Base-by-base conservation (phyloP, 2,329 filamentous ascomycete species). In the Hymenoscyphus linearis region DNA sequence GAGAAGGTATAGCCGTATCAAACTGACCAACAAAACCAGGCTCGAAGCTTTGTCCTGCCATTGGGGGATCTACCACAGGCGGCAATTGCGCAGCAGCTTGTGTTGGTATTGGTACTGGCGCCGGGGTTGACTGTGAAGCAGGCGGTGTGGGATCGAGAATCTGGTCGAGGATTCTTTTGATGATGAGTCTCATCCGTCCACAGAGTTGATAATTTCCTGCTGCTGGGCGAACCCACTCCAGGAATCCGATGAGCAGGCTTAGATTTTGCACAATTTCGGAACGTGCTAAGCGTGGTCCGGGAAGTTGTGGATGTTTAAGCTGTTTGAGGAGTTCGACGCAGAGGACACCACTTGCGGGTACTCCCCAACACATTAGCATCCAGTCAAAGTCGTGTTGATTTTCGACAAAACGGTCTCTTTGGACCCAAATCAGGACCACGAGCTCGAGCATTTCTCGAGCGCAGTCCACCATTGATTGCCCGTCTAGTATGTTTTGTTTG, bases 211-310 rank as follows among this genome's bases (percentile, higher is more conserved):
- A 77, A 35, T 82, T 82, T 1, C 80, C 78, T 0, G 78, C 78
- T 1, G 75, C 74, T 0, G 79, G 78, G 3, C 74, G 73, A 1
- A 82, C 74, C 80, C 80, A 82, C 57, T 80, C 78, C 12, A 82
- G 73, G 59, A 82, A 82, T 0, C 78, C 79, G 2, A 81, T 75
- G 0, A 83, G 71, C 1, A 82, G 76, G 61, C 78, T 80, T 1
- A 83, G 73, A 59, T 82, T 79, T 64, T 82, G 80, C 36, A 82
- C 77, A 9, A 82, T 79, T 47, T 74, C 76, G 0, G 79, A 81
- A 0, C 78, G 74, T 2, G 76, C 79, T 10, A 82, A 70, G 14
- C 70, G 68, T 14, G 64, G 73, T 35, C 76, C 72, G 2, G 72
- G 66, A 56, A 55, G 31, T n/a, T 74, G 69, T 0, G 67, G 68